Percentiles rank a stretch among this genome's conserved stretches.
Evolutionary conservation across 208 protist species (phyloP).

Genomic region (Leishmania guyanensis): DNA sequence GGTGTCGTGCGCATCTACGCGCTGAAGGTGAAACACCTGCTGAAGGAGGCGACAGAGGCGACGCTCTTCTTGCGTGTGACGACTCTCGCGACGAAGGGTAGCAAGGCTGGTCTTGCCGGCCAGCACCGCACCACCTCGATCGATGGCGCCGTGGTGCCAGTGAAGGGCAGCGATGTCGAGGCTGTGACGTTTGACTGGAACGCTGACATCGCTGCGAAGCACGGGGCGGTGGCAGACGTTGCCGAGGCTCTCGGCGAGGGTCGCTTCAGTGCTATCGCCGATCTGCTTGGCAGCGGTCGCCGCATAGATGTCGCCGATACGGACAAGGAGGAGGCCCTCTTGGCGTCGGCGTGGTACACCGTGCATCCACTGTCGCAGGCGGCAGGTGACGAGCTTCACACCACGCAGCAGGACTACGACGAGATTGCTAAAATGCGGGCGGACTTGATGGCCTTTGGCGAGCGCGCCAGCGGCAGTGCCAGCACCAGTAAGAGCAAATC

Average conservation of each 20-base stretch:
- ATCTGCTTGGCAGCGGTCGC: conserved; percentile 49
- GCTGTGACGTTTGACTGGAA: conserved; percentile 80
- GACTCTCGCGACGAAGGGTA: conserved; percentile 40
- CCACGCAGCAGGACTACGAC: conserved; percentile 78
- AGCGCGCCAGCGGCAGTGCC: conserved; percentile 59
- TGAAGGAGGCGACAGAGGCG: conserved; percentile 88
- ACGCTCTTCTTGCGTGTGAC: conserved; percentile 73
- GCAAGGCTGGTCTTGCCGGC: conserved; percentile 9
- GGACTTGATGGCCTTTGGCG: conserved; percentile 80
- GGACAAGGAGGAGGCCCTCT: conserved; percentile 34
- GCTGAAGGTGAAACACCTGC: conserved; percentile 90
- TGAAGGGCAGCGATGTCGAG: conserved; percentile 64
- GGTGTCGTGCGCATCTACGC: conserved; percentile 97
- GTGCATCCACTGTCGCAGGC: conserved; percentile 73
- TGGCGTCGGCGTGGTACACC: conserved; percentile 78
- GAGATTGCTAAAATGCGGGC: conserved; percentile 84
- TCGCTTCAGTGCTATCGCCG: conserved; percentile 83
- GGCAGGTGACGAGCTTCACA: conserved; percentile 47
- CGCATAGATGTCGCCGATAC: conserved; percentile 21
- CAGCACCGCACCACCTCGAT: conserved; percentile 40
- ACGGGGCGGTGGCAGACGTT: conserved; percentile 31
- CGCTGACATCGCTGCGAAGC: conserved; percentile 26
- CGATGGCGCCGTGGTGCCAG: conserved; percentile 59
- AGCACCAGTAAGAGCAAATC: conserved; percentile 81
- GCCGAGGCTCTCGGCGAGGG: conserved; percentile 58